These are phyloP conservation scores for Apiotrichum brassicae DNA, from an alignment of 1,284 basidiomycete species.

Conservation along the genomic window DNA sequence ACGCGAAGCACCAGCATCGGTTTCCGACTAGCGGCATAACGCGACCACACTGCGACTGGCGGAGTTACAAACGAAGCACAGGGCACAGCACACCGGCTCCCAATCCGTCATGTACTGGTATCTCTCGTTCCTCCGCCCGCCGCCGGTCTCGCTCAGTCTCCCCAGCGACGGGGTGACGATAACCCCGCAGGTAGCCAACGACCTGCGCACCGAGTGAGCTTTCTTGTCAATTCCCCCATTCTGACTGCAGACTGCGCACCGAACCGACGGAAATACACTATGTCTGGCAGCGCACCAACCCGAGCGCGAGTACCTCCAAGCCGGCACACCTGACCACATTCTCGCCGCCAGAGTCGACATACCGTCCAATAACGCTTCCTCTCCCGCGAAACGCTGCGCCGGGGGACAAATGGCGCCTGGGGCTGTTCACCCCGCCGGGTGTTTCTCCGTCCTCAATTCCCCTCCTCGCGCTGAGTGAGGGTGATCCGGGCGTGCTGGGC, in stretches of 20 bases:
- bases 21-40: too few relatives aligned
- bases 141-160: slow-evolving; percentile 30
- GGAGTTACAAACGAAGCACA: too few relatives aligned
- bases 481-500: slow-evolving; percentile 22
- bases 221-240: slow-evolving; percentile 1
- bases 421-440: slow-evolving; percentile 49
- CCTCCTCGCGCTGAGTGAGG: slow-evolving; percentile 1
- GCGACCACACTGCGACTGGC: too few relatives aligned
- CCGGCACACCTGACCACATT: slow-evolving; percentile 63
- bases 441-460: neutral
- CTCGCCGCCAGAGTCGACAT: slow-evolving; percentile 57
- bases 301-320: slow-evolving; percentile 1
- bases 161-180: slow-evolving; percentile 29
- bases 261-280: slow-evolving; percentile 33
- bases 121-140: slow-evolving; percentile 46
- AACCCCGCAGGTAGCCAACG: slow-evolving; percentile 48
- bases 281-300: slow-evolving; percentile 32
- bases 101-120: slow-evolving; percentile 48
- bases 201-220: slow-evolving; percentile 46
- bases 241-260: slow-evolving; percentile 29
- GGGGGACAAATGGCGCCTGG: slow-evolving; percentile 60
- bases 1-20: too few relatives aligned
- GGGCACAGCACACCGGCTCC: too few relatives aligned
- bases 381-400: slow-evolving; percentile 54
- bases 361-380: slow-evolving; percentile 63